Evolutionary conservation across 2,329 filamentous ascomycete species (phyloP).

Genomic region (Colletotrichum destructivum): DNA sequence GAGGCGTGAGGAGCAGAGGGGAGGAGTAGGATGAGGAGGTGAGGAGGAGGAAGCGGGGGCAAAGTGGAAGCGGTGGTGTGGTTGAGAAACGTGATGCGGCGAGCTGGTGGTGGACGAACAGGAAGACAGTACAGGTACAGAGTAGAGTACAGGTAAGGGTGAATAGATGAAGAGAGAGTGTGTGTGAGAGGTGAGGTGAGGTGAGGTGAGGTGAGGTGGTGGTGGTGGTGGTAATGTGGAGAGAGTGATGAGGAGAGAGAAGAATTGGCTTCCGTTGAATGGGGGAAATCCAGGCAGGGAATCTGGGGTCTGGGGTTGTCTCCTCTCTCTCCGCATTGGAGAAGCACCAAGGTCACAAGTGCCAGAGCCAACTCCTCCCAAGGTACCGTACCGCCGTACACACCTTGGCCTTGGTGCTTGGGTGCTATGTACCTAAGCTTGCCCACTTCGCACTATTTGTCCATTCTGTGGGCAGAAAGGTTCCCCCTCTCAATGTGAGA

Average conservation of each 20-base stretch:
- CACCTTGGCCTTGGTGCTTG: neutral
- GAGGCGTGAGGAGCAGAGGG: neutral
- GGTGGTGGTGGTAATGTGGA: constrained; percentile 48
- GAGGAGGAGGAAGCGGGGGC: constrained; percentile 4
- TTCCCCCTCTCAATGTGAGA: neutral
- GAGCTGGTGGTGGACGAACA: constrained; percentile 31
- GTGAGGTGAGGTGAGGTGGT: constrained; percentile 45
- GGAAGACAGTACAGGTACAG: neutral
- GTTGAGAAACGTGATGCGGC: constrained; percentile 42
- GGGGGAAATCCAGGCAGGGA: constrained; percentile 41
- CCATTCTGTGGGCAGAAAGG: neutral
- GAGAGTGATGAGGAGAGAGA: constrained; percentile 45
- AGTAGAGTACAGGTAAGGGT: neutral
- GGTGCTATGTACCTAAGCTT: neutral
- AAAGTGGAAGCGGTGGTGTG: neutral
- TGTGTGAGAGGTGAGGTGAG: constrained; percentile 15
- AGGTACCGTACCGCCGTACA: too few species aligned
- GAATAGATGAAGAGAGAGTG: constrained; percentile 16
- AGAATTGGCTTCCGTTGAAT: constrained; percentile 46
- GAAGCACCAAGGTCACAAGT: constrained; percentile 44
- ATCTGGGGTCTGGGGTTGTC: constrained; percentile 49
- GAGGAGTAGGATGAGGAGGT: neutral
- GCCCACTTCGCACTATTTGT: neutral
- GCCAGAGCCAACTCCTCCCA: too few species aligned
- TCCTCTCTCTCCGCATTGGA: constrained; percentile 61